phyloP scores from a whole-genome alignment of 352 stramenopile genomes.

The Phytophthora sansomeana region DNA sequence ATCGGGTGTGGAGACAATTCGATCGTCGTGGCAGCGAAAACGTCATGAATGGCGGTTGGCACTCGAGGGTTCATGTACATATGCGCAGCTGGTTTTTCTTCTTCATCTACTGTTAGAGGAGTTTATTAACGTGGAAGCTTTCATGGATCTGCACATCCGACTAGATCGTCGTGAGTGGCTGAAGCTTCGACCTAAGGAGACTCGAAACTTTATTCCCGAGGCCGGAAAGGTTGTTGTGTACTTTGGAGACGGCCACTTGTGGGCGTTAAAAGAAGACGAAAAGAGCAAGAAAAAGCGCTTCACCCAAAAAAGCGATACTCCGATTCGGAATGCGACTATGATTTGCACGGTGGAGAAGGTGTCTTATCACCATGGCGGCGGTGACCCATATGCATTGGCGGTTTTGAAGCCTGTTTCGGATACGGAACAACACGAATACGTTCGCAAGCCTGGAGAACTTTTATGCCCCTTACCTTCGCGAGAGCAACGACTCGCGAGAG shows the following conservation, averaged over 20 bases:
- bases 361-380: slow-evolving; percentile 83
- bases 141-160: slow-evolving; percentile 77
- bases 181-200: slow-evolving; percentile 77
- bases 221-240: slow-evolving; percentile 71
- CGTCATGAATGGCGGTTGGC: slow-evolving; percentile 77
- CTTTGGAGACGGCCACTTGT: slow-evolving; percentile 79
- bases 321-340: slow-evolving; percentile 54
- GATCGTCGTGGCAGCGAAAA: slow-evolving; percentile 79
- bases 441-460: slow-evolving; percentile 40
- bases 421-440: slow-evolving; percentile 36
- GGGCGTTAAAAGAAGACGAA: slow-evolving; percentile 82
- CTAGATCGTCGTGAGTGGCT: slow-evolving; percentile 83
- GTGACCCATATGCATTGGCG: slow-evolving; percentile 80
- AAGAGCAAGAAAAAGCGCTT: slow-evolving; percentile 84
- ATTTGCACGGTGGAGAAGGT: slow-evolving; percentile 71
- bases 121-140: slow-evolving; percentile 82
- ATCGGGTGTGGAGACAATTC: slow-evolving; percentile 62
- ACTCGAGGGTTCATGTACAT: slow-evolving; percentile 70
- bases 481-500: slow-evolving; percentile 60
- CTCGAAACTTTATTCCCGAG: slow-evolving; percentile 82
- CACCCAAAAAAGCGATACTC: slow-evolving; percentile 71
- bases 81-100: slow-evolving; percentile 76
- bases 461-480: slow-evolving; percentile 76
- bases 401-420: slow-evolving; percentile 54
- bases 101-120: slow-evolving; percentile 78